Base-by-base conservation (phyloP, 352 stramenopile genomes). In the Discostella stelligera region DNA sequence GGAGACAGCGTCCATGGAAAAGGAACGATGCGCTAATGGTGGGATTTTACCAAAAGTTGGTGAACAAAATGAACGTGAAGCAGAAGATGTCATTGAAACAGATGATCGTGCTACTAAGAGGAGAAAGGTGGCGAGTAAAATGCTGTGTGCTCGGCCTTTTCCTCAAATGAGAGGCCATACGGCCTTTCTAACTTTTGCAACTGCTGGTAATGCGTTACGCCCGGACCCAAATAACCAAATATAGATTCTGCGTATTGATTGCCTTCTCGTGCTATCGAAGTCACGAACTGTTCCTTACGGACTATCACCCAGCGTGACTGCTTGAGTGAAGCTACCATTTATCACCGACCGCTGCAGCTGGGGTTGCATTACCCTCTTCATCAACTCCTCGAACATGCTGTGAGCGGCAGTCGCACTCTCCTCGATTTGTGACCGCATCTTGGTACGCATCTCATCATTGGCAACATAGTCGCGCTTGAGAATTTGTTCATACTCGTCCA, bases 151-250 rank as follows among this genome's bases (percentile, higher is more conserved):
- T 25, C 77, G 87, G 41, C 87, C 87, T 16, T 92, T 92, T 81
- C 54, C 63, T 20, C 81, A 73, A 7, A 95, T 95, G 91, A 85
- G 91, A 69, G 93, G 93, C 14, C 93, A 96, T 74, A 95, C 93
- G 8, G 91, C 91, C 3, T 96, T 95, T 75, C 76, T 96, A 3
- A 95, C 93, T 39, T 96, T 95, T 83, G 89, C 87, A 0, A 93
- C 88, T 18, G 80, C 83, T 53, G 80, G 84, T 13, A 86, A 85
- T 64, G 62, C 61, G 18, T 48, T 58, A 23, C 62, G 65, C 58
- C 73, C 80, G 32, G 66, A 87, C 68, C 76, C 77, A 9, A 77
- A 80, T 63, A 44, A 52, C 9, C 32, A 41, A 41, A 41, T 41
- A 41, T 41, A 41, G 32, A 41, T 41, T 41, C 32, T 41, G 32